Conservation (phyloP, 2,329 filamentous ascomycete species). For the Phoma sp. region DNA sequence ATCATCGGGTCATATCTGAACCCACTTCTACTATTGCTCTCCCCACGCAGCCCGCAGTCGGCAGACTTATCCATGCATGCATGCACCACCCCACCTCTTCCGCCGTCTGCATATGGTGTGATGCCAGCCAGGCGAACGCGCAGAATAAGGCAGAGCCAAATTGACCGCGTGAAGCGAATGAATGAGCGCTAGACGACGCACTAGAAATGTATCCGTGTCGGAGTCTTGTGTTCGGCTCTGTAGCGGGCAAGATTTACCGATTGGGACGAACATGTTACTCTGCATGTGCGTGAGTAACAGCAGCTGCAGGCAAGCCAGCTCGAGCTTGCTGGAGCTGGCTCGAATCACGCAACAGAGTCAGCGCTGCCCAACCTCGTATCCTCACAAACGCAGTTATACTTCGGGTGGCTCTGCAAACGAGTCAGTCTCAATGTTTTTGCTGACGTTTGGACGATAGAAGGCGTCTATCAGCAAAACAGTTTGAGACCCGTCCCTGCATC, state of each 20-base stretch:
- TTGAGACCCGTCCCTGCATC: slow-evolving; percentile 2
- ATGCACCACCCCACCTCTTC: slow-evolving; percentile 23
- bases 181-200: slow-evolving; percentile 21
- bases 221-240: slow-evolving; percentile 31
- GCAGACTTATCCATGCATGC: slow-evolving; percentile 9
- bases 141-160: slow-evolving; percentile 17
- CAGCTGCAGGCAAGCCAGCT: slow-evolving; percentile 25
- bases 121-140: slow-evolving; percentile 17
- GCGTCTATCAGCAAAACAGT: neutral
- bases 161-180: slow-evolving; percentile 26
- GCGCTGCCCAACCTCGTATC: slow-evolving; percentile 23
- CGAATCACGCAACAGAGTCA: slow-evolving; percentile 7
- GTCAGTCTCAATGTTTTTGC: neutral
- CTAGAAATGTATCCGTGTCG: slow-evolving; percentile 29
- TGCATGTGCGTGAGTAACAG: slow-evolving; percentile 37
- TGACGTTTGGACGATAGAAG: neutral
- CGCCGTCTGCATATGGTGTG: slow-evolving; percentile 11
- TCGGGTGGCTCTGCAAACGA: slow-evolving; percentile 30
- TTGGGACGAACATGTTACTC: slow-evolving; percentile 30
- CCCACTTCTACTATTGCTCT: slow-evolving; percentile 6
- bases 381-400: slow-evolving; percentile 25
- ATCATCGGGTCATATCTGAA: slow-evolving; percentile 8
- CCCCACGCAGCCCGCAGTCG: slow-evolving; percentile 3
- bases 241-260: slow-evolving; percentile 33
- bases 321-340: slow-evolving; percentile 9